These are phyloP conservation scores for Salvia rosmarinus DNA, from an alignment of 257 asterid genomes.

Conservation along the genomic window DNA sequence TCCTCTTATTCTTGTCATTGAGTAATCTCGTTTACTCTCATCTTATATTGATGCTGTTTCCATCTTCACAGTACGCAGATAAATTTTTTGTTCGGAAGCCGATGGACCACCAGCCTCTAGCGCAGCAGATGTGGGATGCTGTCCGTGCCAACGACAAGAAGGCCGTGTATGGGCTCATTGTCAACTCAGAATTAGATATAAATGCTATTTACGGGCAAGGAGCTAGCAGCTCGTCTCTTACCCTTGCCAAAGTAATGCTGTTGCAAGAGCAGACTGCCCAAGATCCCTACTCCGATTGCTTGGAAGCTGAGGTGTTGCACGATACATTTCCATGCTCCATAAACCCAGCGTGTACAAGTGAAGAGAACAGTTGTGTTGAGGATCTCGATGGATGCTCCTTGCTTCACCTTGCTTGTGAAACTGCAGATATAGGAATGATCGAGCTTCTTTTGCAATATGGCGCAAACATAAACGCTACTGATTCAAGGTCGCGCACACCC, in stretches of 20 bases:
- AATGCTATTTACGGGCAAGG: constrained; percentile 61
- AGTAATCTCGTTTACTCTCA: neutral
- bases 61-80: constrained; percentile 78
- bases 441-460: constrained; percentile 96
- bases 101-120: constrained; percentile 61
- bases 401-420: constrained; percentile 95
- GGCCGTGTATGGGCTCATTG: constrained; percentile 75
- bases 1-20: constrained; percentile 2
- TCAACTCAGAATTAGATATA: constrained; percentile 71
- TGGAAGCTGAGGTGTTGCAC: constrained; percentile 43
- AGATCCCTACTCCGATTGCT: constrained; percentile 50
- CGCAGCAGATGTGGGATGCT: constrained; percentile 87
- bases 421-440: constrained; percentile 90
- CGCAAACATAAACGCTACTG: constrained; percentile 76
- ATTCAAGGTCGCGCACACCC: constrained; percentile 72
- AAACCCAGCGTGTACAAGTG: constrained; percentile 51
- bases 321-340: constrained; percentile 42
- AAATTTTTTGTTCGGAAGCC: constrained; percentile 74
- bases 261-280: constrained; percentile 68
- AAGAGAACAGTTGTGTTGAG: constrained; percentile 36
- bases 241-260: constrained; percentile 93
- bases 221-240: constrained; percentile 58
- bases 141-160: constrained; percentile 83
- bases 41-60: constrained; percentile 15
- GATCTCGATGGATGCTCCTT: constrained; percentile 69